phyloP scores from a whole-genome alignment of 441 rosid species.

The Breynia disticha region DNA sequence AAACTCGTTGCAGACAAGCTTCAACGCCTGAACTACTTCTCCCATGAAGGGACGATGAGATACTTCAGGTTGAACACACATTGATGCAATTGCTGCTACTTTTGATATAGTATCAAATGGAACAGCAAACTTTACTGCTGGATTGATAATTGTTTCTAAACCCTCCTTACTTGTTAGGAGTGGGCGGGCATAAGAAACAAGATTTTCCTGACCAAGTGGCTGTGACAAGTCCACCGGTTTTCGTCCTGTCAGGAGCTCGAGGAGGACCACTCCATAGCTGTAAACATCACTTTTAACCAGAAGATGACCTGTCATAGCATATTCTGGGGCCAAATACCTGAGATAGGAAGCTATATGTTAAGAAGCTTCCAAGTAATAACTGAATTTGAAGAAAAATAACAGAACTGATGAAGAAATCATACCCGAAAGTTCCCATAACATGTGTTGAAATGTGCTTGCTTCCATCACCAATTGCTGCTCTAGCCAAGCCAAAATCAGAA shows the following conservation, averaged over 20 bases:
- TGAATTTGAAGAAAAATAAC: too few species aligned
- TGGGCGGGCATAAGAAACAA: conserved; percentile 58
- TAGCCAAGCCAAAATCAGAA: conserved; percentile 72
- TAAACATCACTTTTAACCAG: conserved; percentile 73
- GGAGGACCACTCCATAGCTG: conserved; percentile 79
- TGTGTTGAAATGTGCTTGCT: conserved; percentile 55
- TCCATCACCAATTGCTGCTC: conserved; percentile 56
- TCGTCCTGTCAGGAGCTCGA: conserved; percentile 65
- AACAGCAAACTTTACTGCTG: conserved; percentile 27
- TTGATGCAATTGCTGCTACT: conserved; percentile 71
- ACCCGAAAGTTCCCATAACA: conserved; percentile 84
- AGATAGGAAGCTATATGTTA: conserved; percentile 2
- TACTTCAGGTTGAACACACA: conserved; percentile 77
- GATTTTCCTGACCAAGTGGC: conserved; percentile 63
- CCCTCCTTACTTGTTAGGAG: conserved; percentile 52
- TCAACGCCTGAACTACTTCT: conserved; percentile 74
- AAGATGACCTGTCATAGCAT: conserved; percentile 81
- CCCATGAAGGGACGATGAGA: conserved; percentile 81
- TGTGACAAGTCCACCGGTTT: conserved; percentile 69
- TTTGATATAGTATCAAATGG: conserved; percentile 43
- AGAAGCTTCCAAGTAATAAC: background rate
- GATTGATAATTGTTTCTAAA: conserved; percentile 35
- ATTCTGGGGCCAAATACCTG: conserved; percentile 67
- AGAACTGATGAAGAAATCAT: conserved; percentile 16
- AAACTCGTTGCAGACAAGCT: conserved; percentile 52